These are phyloP conservation scores for Sporisorium exsertum DNA, from an alignment of 1,284 basidiomycete genomes.

Conservation along the genomic window DNA sequence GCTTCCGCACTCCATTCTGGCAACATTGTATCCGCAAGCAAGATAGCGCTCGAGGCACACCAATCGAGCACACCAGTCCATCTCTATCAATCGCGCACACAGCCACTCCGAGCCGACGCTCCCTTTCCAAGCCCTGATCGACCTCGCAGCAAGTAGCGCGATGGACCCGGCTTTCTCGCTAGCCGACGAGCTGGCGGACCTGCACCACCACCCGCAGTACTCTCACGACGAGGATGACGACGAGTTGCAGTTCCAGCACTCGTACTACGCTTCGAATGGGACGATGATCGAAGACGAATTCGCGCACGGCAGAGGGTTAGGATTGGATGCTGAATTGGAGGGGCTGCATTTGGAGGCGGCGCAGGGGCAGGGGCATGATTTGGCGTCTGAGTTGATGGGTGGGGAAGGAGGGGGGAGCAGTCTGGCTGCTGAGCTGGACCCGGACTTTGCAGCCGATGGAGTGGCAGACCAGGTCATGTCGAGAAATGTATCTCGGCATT, in stretches of 20 bases:
- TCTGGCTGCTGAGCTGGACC: slow-evolving; percentile 17
- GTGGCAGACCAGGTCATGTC: background rate
- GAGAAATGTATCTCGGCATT: too few relatives aligned
- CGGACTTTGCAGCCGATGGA: background rate
- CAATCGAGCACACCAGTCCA: too few relatives aligned
- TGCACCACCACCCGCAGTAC: background rate
- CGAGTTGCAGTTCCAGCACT: slow-evolving; percentile 12
- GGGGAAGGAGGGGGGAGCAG: slow-evolving; percentile 3
- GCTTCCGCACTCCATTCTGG: background rate
- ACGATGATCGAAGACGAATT: background rate
- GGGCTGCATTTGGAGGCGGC: slow-evolving; percentile 4
- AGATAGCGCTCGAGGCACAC: too few relatives aligned
- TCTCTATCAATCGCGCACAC: too few relatives aligned
- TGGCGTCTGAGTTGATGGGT: slow-evolving; percentile 12
- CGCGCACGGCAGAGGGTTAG: background rate
- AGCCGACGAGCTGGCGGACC: slow-evolving; percentile 26
- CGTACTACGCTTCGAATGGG: background rate
- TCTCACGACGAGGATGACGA: background rate
- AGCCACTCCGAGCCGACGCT: too few relatives aligned
- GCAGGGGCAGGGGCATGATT: slow-evolving; percentile 1
- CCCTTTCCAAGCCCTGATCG: too few relatives aligned
- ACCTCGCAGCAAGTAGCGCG: background rate
- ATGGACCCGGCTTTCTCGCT: slow-evolving; percentile 51
- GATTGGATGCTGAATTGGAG: slow-evolving; percentile 15
- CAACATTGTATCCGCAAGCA: too few relatives aligned